Percentiles rank a stretch among this genome's conserved stretches.
phyloP scores from a whole-genome alignment of 805 yeast genomes.

The Kuraishia molischiana region DNA sequence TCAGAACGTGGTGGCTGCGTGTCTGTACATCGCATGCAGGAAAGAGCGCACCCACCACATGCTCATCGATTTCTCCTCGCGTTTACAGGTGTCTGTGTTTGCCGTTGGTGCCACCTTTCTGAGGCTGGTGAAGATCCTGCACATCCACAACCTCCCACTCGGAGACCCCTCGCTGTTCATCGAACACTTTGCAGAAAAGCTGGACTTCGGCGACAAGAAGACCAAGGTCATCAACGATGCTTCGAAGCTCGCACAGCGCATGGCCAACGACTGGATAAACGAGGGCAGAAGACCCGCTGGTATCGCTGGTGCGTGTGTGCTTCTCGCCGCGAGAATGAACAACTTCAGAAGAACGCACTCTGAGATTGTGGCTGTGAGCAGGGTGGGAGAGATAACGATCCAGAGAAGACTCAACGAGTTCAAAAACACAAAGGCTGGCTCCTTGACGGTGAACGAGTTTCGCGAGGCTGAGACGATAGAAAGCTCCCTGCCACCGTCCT shows the following conservation, averaged over 20 bases:
- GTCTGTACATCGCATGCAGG: slow-evolving; percentile 91
- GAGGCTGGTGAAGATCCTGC: slow-evolving; percentile 81
- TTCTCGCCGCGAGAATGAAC: slow-evolving; percentile 95
- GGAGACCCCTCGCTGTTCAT: slow-evolving; percentile 93
- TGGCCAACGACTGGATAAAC: slow-evolving; percentile 93
- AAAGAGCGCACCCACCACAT: slow-evolving; percentile 86
- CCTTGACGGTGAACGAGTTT: slow-evolving; percentile 63
- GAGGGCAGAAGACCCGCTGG: slow-evolving; percentile 99
- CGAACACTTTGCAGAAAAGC: slow-evolving; percentile 84
- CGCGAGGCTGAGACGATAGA: slow-evolving; percentile 37
- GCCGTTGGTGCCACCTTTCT: slow-evolving; percentile 94
- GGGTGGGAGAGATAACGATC: slow-evolving; percentile 88
- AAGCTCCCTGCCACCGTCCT: slow-evolving; percentile 77
- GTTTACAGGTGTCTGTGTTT: slow-evolving; percentile 84
- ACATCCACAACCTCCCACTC: slow-evolving; percentile 68
- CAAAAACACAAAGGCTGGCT: slow-evolving; percentile 64
- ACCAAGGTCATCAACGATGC: slow-evolving; percentile 83
- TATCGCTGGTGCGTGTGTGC: slow-evolving; percentile 91
- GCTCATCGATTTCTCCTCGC: slow-evolving; percentile 90
- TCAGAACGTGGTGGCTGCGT: slow-evolving; percentile 91
- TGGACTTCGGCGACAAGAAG: slow-evolving; percentile 69
- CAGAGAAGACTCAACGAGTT: slow-evolving; percentile 89
- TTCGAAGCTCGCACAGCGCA: slow-evolving; percentile 72
- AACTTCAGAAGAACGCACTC: slow-evolving; percentile 85
- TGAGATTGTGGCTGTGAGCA: slow-evolving; percentile 91